phyloP scores from a whole-genome alignment of 2,329 filamentous ascomycete species.

The Paradendryphiella salina region DNA sequence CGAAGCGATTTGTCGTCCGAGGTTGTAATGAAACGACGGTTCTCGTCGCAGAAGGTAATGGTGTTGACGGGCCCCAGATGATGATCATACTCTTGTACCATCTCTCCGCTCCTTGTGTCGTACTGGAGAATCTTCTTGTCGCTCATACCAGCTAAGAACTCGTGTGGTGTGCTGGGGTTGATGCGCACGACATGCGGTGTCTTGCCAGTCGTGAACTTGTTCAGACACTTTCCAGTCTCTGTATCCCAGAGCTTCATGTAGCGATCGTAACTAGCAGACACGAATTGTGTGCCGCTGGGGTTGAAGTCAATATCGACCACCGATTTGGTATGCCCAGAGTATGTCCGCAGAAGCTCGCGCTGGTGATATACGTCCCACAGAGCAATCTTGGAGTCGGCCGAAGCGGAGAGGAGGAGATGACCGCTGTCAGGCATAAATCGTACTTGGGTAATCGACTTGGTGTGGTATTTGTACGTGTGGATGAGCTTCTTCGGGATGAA shows the following conservation, averaged over 20 bases:
- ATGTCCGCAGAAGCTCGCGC: conserved; percentile 86
- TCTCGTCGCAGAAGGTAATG: conserved; percentile 92
- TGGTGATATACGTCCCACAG: conserved; percentile 94
- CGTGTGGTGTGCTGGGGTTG: conserved; percentile 81
- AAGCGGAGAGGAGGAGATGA: conserved; percentile 85
- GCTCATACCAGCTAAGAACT: conserved; percentile 95
- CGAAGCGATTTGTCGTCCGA: conserved; percentile 95
- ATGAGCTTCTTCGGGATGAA: conserved; percentile 94
- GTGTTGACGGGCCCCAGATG: conserved; percentile 98
- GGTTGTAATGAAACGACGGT: conserved; percentile 94
- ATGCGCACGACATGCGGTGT: conserved; percentile 94
- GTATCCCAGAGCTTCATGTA: conserved; percentile 99
- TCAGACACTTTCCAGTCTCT: conserved; percentile 85
- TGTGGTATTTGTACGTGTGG: conserved; percentile 83
- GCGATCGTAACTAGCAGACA: conserved; percentile 90
- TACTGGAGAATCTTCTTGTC: conserved; percentile 99
- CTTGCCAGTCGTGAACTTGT: conserved; percentile 89
- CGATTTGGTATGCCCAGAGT: conserved; percentile 84
- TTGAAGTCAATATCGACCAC: conserved; percentile 91
- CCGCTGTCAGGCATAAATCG: conserved; percentile 88
- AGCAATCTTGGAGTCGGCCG: conserved; percentile 87
- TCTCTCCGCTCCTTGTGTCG: conserved; percentile 78
- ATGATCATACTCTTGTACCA: conserved; percentile 97
- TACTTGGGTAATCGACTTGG: conserved; percentile 82
- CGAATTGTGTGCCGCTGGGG: conserved; percentile 76